phyloP scores from a whole-genome alignment of 73 alveolate genomes.

The Paramecium octaurelia region DNA sequence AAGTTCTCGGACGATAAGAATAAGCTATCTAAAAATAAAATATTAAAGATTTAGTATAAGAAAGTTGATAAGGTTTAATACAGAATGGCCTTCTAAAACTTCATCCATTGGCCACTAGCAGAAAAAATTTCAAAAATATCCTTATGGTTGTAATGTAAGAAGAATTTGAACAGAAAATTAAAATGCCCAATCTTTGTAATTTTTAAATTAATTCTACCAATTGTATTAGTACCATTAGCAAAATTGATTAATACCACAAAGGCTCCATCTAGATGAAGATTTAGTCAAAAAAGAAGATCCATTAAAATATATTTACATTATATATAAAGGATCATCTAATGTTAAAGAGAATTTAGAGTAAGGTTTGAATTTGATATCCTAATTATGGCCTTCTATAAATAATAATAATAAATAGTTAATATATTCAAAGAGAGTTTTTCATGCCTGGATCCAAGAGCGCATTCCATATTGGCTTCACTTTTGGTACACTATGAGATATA shows the following conservation, averaged over 20 bases:
- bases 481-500: no score
- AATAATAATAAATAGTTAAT: no score
- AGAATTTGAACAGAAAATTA: constrained; percentile 29
- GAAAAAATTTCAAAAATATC: constrained; percentile 45
- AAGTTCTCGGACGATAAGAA: not conserved
- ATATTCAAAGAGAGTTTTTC: no score
- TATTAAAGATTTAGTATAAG: constrained; percentile 9
- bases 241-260: constrained; percentile 23
- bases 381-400: no score
- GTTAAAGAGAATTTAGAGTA: no score
- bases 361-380: no score
- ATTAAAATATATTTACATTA: not conserved
- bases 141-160: constrained; percentile 40
- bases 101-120: constrained; percentile 25
- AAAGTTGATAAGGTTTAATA: not conserved
- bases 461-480: no score
- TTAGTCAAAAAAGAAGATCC: constrained; percentile 7
- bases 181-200: constrained; percentile 19
- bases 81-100: constrained; percentile 35
- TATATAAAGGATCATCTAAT: constrained; percentile 48
- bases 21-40: not conserved
- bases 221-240: constrained; percentile 38
- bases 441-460: no score
- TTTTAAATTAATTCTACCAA: not conserved
- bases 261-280: constrained; percentile 26